Evolutionary conservation across 108 stramenopile genomes (phyloP).

Genomic region (Skeletonema costatum): DNA sequence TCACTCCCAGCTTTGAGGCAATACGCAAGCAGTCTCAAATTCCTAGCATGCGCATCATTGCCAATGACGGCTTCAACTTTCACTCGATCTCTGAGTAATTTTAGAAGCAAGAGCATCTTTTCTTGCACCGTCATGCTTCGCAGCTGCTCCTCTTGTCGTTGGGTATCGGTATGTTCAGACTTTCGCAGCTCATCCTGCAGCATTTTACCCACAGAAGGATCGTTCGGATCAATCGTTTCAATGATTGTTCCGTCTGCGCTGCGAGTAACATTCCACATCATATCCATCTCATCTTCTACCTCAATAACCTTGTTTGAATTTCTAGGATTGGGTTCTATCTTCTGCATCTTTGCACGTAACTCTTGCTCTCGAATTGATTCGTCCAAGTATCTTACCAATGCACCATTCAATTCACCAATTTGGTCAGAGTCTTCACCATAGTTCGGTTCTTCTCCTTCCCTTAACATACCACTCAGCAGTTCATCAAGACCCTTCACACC

Average conservation of each 20-base stretch:
- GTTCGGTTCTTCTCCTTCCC: constrained; percentile 44
- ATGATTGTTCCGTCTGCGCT: constrained; percentile 64
- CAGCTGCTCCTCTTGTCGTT: constrained; percentile 11
- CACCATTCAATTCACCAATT: constrained; percentile 77
- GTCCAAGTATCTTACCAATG: constrained; percentile 76
- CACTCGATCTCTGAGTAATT: constrained; percentile 72
- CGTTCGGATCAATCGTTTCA: constrained; percentile 82
- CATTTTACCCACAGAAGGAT: constrained; percentile 54
- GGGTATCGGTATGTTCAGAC: constrained; percentile 9
- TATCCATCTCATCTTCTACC: constrained; percentile 44
- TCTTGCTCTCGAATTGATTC: constrained; percentile 85
- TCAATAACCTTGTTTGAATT: constrained; percentile 2
- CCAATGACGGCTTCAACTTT: constrained; percentile 87
- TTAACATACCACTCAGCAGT: constrained; percentile 75
- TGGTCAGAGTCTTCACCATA: constrained; percentile 59
- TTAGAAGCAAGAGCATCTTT: constrained; percentile 76
- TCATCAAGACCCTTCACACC: constrained; percentile 80
- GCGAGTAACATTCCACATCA: constrained; percentile 72
- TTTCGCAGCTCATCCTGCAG: constrained; percentile 64
- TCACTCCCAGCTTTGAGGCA: constrained; percentile 61
- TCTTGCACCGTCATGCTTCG: constrained; percentile 59
- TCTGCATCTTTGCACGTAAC: constrained; percentile 61
- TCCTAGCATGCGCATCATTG: constrained; percentile 69
- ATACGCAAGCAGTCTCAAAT: constrained; percentile 79
- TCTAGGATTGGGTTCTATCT: not conserved